A percentile compares a stretch with the other conserved stretches of the same genome.
These are phyloP conservation scores for Eragrostis nindensis DNA, from an alignment of 176 grass and related monocot genomes.

Conservation along the genomic window DNA sequence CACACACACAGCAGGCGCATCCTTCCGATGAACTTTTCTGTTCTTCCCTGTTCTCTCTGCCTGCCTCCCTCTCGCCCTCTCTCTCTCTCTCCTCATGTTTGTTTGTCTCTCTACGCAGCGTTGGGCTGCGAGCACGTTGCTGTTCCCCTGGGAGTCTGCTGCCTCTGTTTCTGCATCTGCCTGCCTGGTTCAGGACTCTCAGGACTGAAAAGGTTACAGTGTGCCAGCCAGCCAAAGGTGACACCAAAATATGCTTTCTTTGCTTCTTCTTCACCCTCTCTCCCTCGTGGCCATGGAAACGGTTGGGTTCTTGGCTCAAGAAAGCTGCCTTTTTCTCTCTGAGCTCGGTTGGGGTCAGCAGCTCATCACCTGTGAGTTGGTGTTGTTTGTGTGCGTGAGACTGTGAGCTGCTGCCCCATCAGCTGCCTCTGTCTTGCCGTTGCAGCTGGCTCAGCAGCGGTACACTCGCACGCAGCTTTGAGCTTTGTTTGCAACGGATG, in stretches of 20 bases:
- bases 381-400: not conserved
- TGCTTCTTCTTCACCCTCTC: not conserved
- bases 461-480: not conserved
- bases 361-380: conserved; percentile 4
- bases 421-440: not conserved
- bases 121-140: conserved; percentile 42
- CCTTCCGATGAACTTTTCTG: not conserved
- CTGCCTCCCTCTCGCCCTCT: not conserved
- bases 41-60: not conserved
- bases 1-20: not conserved
- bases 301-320: conserved; percentile 43
- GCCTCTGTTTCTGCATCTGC: not conserved
- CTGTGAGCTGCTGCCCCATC: not conserved
- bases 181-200: not conserved
- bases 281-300: not conserved
- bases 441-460: not conserved
- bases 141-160: conserved; percentile 37
- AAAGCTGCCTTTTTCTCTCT: conserved; percentile 18
- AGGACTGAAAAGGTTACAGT: conserved; percentile 43
- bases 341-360: not conserved
- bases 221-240: conserved; percentile 30
- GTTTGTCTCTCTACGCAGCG: conserved; percentile 15
- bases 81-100: too few species aligned
- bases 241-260: conserved; percentile 26
- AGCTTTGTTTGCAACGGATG: not conserved